phyloP scores from a whole-genome alignment of 1,284 basidiomycete genomes.

The Apiotrichum brassicae region DNA sequence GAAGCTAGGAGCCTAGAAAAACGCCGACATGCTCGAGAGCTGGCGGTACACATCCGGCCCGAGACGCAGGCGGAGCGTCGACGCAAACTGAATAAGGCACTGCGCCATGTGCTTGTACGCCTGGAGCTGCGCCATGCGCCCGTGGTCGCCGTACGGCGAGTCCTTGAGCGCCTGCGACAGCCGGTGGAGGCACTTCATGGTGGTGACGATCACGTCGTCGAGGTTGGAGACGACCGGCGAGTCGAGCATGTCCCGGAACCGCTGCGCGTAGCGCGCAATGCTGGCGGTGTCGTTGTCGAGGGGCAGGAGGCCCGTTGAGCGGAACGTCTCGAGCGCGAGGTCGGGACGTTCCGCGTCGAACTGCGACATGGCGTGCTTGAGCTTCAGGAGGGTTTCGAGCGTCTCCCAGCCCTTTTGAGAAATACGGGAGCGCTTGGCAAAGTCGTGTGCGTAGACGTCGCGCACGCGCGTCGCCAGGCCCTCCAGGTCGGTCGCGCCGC shows the following conservation, averaged over 20 bases:
- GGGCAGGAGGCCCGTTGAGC: slow-evolving; percentile 82
- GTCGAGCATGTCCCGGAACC: slow-evolving; percentile 78
- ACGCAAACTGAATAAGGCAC: slow-evolving; percentile 74
- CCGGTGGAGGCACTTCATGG: slow-evolving; percentile 87
- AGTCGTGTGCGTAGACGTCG: slow-evolving; percentile 76
- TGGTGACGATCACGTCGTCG: slow-evolving; percentile 77
- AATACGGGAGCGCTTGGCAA: slow-evolving; percentile 66
- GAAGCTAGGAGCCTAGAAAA: slow-evolving; percentile 16
- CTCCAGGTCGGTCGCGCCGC: slow-evolving; percentile 55
- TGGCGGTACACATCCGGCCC: slow-evolving; percentile 87
- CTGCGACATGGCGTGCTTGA: slow-evolving; percentile 74
- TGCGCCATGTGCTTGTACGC: slow-evolving; percentile 44
- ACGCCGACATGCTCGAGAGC: slow-evolving; percentile 50
- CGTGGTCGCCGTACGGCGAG: slow-evolving; percentile 58
- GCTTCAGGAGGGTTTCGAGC: slow-evolving; percentile 60
- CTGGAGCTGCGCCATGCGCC: slow-evolving; percentile 32
- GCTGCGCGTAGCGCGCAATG: slow-evolving; percentile 80
- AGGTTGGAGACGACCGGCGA: slow-evolving; percentile 78
- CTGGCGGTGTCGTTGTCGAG: slow-evolving; percentile 76
- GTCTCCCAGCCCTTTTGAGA: slow-evolving; percentile 65
- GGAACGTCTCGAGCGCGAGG: slow-evolving; percentile 77
- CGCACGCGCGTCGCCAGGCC: slow-evolving; percentile 75
- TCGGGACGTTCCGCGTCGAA: slow-evolving; percentile 69
- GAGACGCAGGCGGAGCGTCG: slow-evolving; percentile 79
- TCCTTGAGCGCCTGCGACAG: slow-evolving; percentile 70